Evolutionary conservation across 345 rosid genomes (phyloP).

Genomic region (Syzygium jambos): DNA sequence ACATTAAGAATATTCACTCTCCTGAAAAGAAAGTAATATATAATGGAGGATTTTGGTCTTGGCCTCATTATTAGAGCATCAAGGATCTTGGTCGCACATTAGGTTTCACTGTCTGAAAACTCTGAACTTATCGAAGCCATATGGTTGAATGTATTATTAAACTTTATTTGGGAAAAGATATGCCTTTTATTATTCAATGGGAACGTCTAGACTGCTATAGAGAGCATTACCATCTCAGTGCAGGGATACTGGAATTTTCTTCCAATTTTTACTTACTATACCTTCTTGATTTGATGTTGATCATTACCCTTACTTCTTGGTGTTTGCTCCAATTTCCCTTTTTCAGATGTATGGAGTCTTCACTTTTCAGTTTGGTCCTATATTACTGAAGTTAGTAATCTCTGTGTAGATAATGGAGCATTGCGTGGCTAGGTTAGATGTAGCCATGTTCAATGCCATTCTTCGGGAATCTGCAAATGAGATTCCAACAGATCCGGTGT

Average conservation of each 20-base stretch:
- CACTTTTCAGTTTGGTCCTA: not conserved
- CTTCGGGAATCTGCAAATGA: slow-evolving; percentile 85
- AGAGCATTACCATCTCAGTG: not conserved
- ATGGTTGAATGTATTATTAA: not conserved
- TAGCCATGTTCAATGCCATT: slow-evolving; percentile 95
- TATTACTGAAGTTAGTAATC: not conserved
- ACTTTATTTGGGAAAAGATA: not conserved
- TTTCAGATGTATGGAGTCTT: not conserved
- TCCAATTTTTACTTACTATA: not conserved
- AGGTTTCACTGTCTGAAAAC: not conserved
- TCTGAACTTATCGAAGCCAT: not conserved
- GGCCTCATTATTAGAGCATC: not conserved
- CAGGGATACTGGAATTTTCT: not conserved
- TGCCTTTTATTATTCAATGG: not conserved
- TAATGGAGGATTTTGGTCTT: not conserved
- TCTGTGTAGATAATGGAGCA: slow-evolving; percentile 82
- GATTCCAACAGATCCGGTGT: slow-evolving; percentile 90
- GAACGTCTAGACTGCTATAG: not conserved
- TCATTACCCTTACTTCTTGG: not conserved
- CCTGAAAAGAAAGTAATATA: not conserved
- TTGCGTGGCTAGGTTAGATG: slow-evolving; percentile 84
- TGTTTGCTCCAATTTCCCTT: not conserved
- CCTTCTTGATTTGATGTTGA: not conserved
- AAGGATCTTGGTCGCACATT: not conserved
- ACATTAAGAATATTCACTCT: not conserved